Evolutionary conservation across 345 rosid species (phyloP).

Genomic region (Eutrema japonicum): DNA sequence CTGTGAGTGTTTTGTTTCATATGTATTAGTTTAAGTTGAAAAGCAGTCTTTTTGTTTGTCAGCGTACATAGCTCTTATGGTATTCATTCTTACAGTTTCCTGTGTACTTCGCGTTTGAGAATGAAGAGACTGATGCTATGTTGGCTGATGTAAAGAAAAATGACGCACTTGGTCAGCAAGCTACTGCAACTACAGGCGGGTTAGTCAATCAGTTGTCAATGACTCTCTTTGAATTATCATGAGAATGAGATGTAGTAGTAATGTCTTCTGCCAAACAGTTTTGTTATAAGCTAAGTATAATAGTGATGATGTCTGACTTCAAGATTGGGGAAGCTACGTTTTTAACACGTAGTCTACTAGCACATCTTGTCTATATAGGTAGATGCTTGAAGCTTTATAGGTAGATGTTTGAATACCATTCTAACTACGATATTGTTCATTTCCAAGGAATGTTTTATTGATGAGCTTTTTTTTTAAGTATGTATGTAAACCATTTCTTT

Average conservation of each 20-base stretch:
- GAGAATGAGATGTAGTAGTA: slow-evolving; percentile 10
- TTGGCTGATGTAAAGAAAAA: slow-evolving; percentile 82
- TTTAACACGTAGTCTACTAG: slow-evolving; percentile 19
- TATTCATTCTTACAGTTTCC: slow-evolving; percentile 68
- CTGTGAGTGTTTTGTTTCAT: slow-evolving; percentile 62
- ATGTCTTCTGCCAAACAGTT: slow-evolving; percentile 3
- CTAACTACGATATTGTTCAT: slow-evolving; percentile 9
- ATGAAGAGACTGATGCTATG: slow-evolving; percentile 74
- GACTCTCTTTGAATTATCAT: neutral
- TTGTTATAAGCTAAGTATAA: neutral
- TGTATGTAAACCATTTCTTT: slow-evolving; percentile 28
- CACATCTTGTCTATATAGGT: slow-evolving; percentile 12
- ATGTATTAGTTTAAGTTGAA: slow-evolving; percentile 1
- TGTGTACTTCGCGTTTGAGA: slow-evolving; percentile 93
- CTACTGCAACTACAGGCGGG: slow-evolving; percentile 98
- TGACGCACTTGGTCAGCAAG: slow-evolving; percentile 90
- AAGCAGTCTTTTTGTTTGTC: neutral
- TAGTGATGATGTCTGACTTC: slow-evolving; percentile 5
- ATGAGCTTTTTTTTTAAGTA: neutral
- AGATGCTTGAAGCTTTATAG: slow-evolving; percentile 16
- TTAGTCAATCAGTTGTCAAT: slow-evolving; percentile 48
- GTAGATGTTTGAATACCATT: slow-evolving; percentile 6
- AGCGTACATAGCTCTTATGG: slow-evolving; percentile 5
- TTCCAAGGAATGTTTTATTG: neutral
- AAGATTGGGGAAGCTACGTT: slow-evolving; percentile 22